These are phyloP conservation scores for Chalciporus sphaerocephalus DNA, from an alignment of 768 basidiomycete species.

Conservation along the genomic window DNA sequence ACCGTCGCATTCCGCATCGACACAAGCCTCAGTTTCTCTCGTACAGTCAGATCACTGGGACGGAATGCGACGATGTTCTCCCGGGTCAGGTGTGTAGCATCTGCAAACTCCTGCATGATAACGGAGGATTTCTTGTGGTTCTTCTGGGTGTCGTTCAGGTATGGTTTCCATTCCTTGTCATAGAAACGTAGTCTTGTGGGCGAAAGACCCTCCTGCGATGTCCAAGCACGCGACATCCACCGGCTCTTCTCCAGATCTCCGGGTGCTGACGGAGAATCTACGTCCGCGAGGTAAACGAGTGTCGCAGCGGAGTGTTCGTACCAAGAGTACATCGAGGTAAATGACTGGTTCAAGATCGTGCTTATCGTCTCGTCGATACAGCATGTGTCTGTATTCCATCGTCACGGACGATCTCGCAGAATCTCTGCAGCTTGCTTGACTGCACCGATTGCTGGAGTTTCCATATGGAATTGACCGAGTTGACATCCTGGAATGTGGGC, in stretches of 20 bases:
- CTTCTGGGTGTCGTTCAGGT: background rate
- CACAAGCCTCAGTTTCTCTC: too few species aligned
- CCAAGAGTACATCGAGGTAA: too few species aligned
- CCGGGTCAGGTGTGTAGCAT: too few species aligned
- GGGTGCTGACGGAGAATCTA: too few species aligned
- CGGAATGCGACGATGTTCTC: too few species aligned
- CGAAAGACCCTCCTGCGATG: background rate
- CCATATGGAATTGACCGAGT: slow-evolving; percentile 9
- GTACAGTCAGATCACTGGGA: too few species aligned
- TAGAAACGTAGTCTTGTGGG: background rate
- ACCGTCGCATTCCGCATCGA: too few species aligned
- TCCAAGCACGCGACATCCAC: too few species aligned
- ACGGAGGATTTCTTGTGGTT: background rate
- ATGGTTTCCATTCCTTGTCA: background rate
- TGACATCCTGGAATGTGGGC: slow-evolving; percentile 12
- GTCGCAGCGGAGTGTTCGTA: too few species aligned
- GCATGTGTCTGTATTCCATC: slow-evolving; percentile 9
- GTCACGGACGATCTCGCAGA: slow-evolving; percentile 8
- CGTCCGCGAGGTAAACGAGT: too few species aligned
- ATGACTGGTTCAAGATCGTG: slow-evolving; percentile 16
- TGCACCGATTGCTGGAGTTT: slow-evolving; percentile 1
- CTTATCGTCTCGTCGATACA: background rate
- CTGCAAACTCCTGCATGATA: too few species aligned
- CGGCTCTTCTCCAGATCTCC: too few species aligned
- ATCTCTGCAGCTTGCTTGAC: slow-evolving; percentile 10